Conservation (phyloP, 768 basidiomycete genomes). For the Boletus pseudopeckii region DNA sequence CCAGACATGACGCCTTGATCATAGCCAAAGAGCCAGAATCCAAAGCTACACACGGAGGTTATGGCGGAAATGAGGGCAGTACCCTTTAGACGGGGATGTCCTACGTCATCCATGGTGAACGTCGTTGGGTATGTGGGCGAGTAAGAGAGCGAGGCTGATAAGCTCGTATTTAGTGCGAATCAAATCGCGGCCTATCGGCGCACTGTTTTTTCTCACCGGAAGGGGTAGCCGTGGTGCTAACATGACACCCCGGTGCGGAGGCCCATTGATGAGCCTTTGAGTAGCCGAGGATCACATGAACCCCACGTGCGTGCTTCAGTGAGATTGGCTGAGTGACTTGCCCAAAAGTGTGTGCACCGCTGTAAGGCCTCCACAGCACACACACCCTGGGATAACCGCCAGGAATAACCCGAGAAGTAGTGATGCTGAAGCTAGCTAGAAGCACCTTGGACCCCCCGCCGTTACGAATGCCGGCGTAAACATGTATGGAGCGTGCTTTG, state of each 20-base stretch:
- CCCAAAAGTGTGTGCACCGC: not conserved
- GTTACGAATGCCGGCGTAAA: too few species aligned
- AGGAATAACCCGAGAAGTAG: not conserved
- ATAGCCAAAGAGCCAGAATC: slow-evolving; percentile 16
- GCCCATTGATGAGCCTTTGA: not conserved
- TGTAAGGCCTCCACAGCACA: not conserved
- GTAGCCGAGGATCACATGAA: slow-evolving; percentile 3
- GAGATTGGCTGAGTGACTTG: not conserved
- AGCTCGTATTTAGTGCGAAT: not conserved
- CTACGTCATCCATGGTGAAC: slow-evolving; percentile 5
- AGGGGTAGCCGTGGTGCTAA: not conserved
- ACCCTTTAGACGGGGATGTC: slow-evolving; percentile 7
- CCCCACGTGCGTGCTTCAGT: not conserved
- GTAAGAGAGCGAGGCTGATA: not conserved
- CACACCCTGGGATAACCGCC: not conserved
- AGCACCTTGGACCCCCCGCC: too few species aligned
- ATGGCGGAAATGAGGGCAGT: slow-evolving; percentile 9
- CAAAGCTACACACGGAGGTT: slow-evolving; percentile 15
- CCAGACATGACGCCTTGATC: slow-evolving; percentile 18
- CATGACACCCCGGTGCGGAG: not conserved
- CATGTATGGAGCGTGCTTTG: too few species aligned
- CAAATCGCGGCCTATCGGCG: not conserved
- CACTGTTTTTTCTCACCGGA: not conserved
- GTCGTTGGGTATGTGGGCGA: too few species aligned
- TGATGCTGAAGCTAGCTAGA: not conserved